Base-by-base conservation (phyloP, 1,139 yeast species). In the Magnusiomyces tetraspermus region DNA sequence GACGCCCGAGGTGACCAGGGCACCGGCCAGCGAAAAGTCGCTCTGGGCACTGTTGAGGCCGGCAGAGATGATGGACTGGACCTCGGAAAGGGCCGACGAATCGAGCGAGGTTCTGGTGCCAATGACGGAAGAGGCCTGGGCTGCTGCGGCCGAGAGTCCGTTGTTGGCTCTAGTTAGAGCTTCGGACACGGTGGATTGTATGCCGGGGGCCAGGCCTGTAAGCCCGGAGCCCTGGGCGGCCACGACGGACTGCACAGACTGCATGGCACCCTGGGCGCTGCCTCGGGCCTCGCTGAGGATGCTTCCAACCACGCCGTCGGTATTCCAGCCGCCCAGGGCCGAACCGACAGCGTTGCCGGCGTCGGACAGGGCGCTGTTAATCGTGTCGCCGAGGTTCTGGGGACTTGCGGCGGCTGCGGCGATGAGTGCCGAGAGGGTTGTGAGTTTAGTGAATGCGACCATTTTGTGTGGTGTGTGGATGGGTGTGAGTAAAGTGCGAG, bases 141-240 rank as follows among this genome's bases (percentile, higher is more conserved):
- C 36, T 8, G 21, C 21, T 13, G 46, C 46, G 23, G 46, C n/a
- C 46, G 46, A 10, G 23, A 43, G 13, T 8, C 15, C 46, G 64
- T 74, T 22, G 71, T 76, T 22, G 74, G 66, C 45, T 74, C 73
- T 57, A 79, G 76, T 53, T 79, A 78, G 63, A 69, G 68, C 60
- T 31, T 60, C 15, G 52, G 50, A 66, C 71, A 74, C 48, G 11
- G 31, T 11, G 31, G n/a, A n/a, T n/a, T n/a, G n/a, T n/a, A 11
- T 28, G 6, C 31, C 31, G 11, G 31, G 31, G 6, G 31, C 10
- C 31, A 11, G 31, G 10, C 31, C 11, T 28, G 31, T 15, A 33
- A 4, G 10, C 38, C n/a, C n/a, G n/a, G n/a, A n/a, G 38, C 17
- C 38, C 17, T 33, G 38, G 17, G 10, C 17, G 17, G 10, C 17